Conservation (phyloP, 108 stramenopile genomes). For the Phaeodactylum tricornutum region DNA sequence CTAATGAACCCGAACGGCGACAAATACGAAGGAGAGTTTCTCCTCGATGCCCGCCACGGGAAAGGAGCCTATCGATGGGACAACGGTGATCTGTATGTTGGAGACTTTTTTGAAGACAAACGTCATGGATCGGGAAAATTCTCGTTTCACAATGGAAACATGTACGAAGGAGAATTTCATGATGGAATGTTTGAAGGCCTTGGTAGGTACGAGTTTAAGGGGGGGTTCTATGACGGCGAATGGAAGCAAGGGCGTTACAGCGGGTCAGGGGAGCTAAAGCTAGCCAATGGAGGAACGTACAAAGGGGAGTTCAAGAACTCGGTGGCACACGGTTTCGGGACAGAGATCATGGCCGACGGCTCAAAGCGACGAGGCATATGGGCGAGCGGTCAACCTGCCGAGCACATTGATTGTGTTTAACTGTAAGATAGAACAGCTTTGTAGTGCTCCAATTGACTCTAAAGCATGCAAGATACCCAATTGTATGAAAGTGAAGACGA, state of each 20-base stretch:
- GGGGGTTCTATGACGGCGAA: slow-evolving; percentile 35
- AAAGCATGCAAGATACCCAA: no score
- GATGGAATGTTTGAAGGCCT: slow-evolving; percentile 28
- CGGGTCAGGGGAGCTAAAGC: slow-evolving; percentile 25
- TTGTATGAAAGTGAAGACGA: no score
- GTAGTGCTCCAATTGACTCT: no score
- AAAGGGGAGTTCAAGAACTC: slow-evolving; percentile 24
- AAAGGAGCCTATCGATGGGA: slow-evolving; percentile 28
- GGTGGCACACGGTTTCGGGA: slow-evolving; percentile 27
- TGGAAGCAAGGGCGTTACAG: slow-evolving; percentile 21
- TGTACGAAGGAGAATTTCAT: slow-evolving; percentile 37
- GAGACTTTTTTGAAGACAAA: slow-evolving; percentile 29
- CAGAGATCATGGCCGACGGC: slow-evolving; percentile 16
- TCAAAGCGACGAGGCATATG: slow-evolving; percentile 17
- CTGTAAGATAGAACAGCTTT: no score
- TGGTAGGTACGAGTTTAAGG: slow-evolving; percentile 19
- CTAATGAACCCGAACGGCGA: slow-evolving; percentile 35
- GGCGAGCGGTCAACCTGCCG: slow-evolving; percentile 17
- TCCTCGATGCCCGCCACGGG: slow-evolving; percentile 33
- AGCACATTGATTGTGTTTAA: slow-evolving; percentile 1
- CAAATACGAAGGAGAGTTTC: slow-evolving; percentile 30
- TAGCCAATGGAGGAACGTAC: slow-evolving; percentile 18
- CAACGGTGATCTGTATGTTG: slow-evolving; percentile 29
- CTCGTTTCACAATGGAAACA: slow-evolving; percentile 31
- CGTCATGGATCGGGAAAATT: slow-evolving; percentile 35